phyloP scores from a whole-genome alignment of 768 basidiomycete genomes.

The Auriscalpium orientale region DNA sequence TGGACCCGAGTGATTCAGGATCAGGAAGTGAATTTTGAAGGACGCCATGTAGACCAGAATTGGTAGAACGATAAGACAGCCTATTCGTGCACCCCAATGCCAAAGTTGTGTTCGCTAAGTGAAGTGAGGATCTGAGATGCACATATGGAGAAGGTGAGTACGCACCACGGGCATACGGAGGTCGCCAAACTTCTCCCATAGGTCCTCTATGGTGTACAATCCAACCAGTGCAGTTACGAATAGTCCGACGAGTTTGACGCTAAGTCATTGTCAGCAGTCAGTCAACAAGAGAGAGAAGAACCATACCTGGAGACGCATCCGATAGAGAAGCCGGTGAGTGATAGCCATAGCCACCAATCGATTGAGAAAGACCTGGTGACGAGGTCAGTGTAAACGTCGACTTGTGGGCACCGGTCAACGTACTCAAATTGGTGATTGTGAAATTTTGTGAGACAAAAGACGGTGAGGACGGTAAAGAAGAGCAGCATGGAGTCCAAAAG shows the following conservation, averaged over 20 bases:
- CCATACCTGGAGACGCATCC: slow-evolving; percentile 86
- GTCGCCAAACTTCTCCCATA: slow-evolving; percentile 98
- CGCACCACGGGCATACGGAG: slow-evolving; percentile 83
- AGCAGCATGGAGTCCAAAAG: slow-evolving; percentile 98
- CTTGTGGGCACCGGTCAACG: slow-evolving; percentile 23
- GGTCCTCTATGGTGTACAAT: slow-evolving; percentile 92
- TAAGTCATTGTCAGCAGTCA: slow-evolving; percentile 23
- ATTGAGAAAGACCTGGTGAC: slow-evolving; percentile 73
- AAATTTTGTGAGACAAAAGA: slow-evolving; percentile 92
- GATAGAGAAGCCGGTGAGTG: slow-evolving; percentile 89
- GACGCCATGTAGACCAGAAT: slow-evolving; percentile 87
- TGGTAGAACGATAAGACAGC: slow-evolving; percentile 84
- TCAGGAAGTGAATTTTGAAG: slow-evolving; percentile 95
- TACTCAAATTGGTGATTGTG: slow-evolving; percentile 95
- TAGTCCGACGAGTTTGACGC: slow-evolving; percentile 93
- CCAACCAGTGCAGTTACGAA: slow-evolving; percentile 95
- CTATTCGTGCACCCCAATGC: slow-evolving; percentile 85
- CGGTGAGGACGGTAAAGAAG: slow-evolving; percentile 96
- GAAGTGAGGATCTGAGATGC: slow-evolving; percentile 1
- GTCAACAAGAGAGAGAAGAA: neutral
- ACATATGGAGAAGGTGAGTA: slow-evolving; percentile 4
- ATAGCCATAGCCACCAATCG: slow-evolving; percentile 97
- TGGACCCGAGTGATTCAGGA: slow-evolving; percentile 90
- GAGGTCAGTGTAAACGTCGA: neutral
- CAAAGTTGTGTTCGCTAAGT: slow-evolving; percentile 73